A percentile compares a stretch with the other conserved stretches of the same genome.
Evolutionary conservation across 2,329 filamentous ascomycete species (phyloP).

Genomic region (Laburnicola sp.): DNA sequence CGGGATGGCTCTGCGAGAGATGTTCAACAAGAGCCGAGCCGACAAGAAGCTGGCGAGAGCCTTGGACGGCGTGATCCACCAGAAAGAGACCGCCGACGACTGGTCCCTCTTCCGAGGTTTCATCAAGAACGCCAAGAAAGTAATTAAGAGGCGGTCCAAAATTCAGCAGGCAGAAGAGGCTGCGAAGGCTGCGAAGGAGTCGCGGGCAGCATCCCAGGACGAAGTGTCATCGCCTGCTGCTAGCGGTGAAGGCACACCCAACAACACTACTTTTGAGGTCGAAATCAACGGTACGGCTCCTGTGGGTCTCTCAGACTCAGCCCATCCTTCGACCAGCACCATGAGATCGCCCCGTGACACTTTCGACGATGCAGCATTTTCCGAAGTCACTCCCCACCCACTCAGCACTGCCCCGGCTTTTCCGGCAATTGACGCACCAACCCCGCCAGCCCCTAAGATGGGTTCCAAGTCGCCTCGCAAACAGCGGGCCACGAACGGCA

Average conservation of each 20-base stretch:
- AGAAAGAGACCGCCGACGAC: constrained; percentile 46
- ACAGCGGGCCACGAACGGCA: constrained; percentile 27
- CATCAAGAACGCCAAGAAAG: constrained; percentile 50
- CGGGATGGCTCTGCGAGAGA: constrained; percentile 46
- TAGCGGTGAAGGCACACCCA: constrained; percentile 29
- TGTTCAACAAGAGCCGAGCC: constrained; percentile 48
- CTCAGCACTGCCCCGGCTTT: constrained; percentile 36
- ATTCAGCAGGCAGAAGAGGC: constrained; percentile 24
- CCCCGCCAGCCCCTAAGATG: constrained; percentile 31
- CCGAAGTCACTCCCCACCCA: constrained; percentile 24
- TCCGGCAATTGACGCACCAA: constrained; percentile 26
- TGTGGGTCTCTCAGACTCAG: constrained; percentile 3
- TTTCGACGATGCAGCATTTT: constrained; percentile 17
- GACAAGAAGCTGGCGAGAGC: constrained; percentile 44
- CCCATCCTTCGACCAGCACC: constrained; percentile 15
- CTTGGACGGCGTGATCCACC: constrained; percentile 49
- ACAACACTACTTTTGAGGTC: constrained; percentile 27
- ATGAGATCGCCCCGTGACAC: constrained; percentile 24
- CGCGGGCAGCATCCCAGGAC: constrained; percentile 26
- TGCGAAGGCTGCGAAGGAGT: constrained; percentile 35
- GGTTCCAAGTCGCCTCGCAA: constrained; percentile 40
- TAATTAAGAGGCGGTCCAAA: constrained; percentile 37
- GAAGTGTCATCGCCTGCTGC: constrained; percentile 24
- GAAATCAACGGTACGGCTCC: constrained; percentile 12
- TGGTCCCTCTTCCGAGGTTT: constrained; percentile 47